Evolutionary conservation across 2,329 filamentous ascomycete species (phyloP).

Genomic region (Beauveria rudraprayagi): DNA sequence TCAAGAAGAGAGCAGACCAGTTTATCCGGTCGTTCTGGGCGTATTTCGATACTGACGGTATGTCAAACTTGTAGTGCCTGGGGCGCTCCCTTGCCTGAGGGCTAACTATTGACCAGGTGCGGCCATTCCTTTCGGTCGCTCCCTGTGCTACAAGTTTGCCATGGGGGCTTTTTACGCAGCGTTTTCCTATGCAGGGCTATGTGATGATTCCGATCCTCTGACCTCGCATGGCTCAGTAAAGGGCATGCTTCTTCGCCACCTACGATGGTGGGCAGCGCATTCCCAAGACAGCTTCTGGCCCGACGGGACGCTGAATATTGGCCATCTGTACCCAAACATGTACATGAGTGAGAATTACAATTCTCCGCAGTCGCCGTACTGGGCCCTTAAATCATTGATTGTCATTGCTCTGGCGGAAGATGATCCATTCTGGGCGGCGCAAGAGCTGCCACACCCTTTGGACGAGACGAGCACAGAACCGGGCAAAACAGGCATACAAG

Average conservation of each 20-base stretch:
- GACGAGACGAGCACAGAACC: neutral
- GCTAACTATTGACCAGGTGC: constrained; percentile 27
- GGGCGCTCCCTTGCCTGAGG: neutral
- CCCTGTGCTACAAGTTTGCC: constrained; percentile 43
- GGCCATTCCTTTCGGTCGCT: constrained; percentile 43
- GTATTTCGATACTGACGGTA: constrained; percentile 40
- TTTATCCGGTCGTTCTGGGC: constrained; percentile 37
- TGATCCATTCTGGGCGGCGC: constrained; percentile 37
- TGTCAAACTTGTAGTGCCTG: neutral
- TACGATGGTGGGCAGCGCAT: constrained; percentile 39
- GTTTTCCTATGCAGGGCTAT: constrained; percentile 32
- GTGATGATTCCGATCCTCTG: constrained; percentile 28
- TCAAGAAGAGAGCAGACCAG: constrained; percentile 27
- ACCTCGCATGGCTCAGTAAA: constrained; percentile 33
- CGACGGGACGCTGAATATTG: constrained; percentile 43
- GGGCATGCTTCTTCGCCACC: constrained; percentile 40
- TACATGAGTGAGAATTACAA: constrained; percentile 50
- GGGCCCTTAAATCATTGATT: constrained; percentile 44
- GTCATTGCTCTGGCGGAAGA: constrained; percentile 27
- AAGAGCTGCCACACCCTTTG: constrained; percentile 26
- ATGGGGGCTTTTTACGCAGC: constrained; percentile 41
- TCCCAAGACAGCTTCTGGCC: constrained; percentile 36
- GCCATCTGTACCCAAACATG: constrained; percentile 37
- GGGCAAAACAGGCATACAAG: neutral
- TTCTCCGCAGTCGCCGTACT: constrained; percentile 47